These are phyloP conservation scores for Lecanosticta acicola DNA, from an alignment of 2,329 filamentous ascomycete species.

Conservation along the genomic window DNA sequence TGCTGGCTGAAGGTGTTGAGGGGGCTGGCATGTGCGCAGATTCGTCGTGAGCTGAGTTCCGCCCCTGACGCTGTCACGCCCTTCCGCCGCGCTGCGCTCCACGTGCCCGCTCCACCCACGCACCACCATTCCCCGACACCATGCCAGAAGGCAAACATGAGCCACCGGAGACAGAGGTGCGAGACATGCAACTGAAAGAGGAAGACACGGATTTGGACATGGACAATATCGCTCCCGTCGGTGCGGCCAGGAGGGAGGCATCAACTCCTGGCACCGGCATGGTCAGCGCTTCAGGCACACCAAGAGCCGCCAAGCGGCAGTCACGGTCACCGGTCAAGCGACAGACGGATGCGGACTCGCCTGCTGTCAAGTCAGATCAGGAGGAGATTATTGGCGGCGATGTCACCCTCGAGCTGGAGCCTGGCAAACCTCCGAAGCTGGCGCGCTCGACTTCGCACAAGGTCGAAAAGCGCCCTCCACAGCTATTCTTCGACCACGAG, in stretches of 20 bases:
- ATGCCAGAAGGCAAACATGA: constrained; percentile 39
- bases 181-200: constrained; percentile 44
- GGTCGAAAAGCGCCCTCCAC: constrained; percentile 55
- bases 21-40: constrained; percentile 17
- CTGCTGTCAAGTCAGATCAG: constrained; percentile 36
- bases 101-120: constrained; percentile 22
- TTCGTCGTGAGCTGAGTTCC: constrained; percentile 1
- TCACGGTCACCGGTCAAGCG: constrained; percentile 27
- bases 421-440: constrained; percentile 63
- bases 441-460: constrained; percentile 71
- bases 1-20: background rate
- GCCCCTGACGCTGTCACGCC: constrained; percentile 11
- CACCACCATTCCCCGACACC: constrained; percentile 19
- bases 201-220: constrained; percentile 27
- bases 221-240: constrained; percentile 23
- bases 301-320: constrained; percentile 15
- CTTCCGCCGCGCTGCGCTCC: constrained; percentile 10
- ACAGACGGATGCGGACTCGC: constrained; percentile 31
- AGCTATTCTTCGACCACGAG: constrained; percentile 67
- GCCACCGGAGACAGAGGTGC: constrained; percentile 40
- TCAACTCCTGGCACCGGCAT: constrained; percentile 20
- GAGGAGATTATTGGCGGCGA: constrained; percentile 56
- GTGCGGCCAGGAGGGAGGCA: constrained; percentile 20
- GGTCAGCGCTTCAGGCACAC: constrained; percentile 16
- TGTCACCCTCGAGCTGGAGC: constrained; percentile 58